phyloP scores from a whole-genome alignment of 1,284 basidiomycete species.

The Anthracocystis setariae region DNA sequence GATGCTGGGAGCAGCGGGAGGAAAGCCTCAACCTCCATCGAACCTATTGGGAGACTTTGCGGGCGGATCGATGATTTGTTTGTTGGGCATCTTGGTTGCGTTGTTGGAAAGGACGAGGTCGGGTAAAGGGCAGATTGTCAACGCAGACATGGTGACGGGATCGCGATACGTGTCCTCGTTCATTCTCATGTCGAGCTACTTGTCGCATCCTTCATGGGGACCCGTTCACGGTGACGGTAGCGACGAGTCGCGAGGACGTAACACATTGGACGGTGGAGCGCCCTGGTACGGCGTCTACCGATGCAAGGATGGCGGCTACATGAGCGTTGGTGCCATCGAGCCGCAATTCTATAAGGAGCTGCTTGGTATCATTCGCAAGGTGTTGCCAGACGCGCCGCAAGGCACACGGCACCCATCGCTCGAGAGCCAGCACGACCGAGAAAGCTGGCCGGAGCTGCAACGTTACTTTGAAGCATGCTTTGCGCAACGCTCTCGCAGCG shows the following conservation, averaged over 20 bases:
- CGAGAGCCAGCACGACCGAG: slow-evolving; percentile 72
- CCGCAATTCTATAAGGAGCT: slow-evolving; percentile 49
- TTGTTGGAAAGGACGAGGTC: slow-evolving; percentile 76
- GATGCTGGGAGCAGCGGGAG: slow-evolving; percentile 66
- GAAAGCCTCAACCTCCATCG: slow-evolving; percentile 78
- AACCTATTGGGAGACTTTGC: slow-evolving; percentile 85
- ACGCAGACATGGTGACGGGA: slow-evolving; percentile 84
- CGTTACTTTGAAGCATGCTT: slow-evolving; percentile 77
- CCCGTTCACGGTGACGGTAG: slow-evolving; percentile 71
- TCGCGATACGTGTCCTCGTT: slow-evolving; percentile 80
- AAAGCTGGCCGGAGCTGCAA: slow-evolving; percentile 75
- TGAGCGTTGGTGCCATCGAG: slow-evolving; percentile 72
- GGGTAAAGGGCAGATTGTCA: slow-evolving; percentile 78
- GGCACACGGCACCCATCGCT: slow-evolving; percentile 69
- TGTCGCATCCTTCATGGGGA: slow-evolving; percentile 67
- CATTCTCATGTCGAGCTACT: slow-evolving; percentile 72
- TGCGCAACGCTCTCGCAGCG: slow-evolving; percentile 73
- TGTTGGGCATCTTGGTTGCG: slow-evolving; percentile 79
- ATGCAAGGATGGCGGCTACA: slow-evolving; percentile 78
- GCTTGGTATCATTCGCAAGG: slow-evolving; percentile 45
- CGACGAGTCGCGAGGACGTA: slow-evolving; percentile 65
- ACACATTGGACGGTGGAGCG: slow-evolving; percentile 79
- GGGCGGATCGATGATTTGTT: slow-evolving; percentile 80
- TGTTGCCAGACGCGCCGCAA: slow-evolving; percentile 28
- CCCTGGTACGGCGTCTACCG: slow-evolving; percentile 82